Evolutionary conservation across 352 stramenopile species (phyloP).

Genomic region (Pythium apleroticum): DNA sequence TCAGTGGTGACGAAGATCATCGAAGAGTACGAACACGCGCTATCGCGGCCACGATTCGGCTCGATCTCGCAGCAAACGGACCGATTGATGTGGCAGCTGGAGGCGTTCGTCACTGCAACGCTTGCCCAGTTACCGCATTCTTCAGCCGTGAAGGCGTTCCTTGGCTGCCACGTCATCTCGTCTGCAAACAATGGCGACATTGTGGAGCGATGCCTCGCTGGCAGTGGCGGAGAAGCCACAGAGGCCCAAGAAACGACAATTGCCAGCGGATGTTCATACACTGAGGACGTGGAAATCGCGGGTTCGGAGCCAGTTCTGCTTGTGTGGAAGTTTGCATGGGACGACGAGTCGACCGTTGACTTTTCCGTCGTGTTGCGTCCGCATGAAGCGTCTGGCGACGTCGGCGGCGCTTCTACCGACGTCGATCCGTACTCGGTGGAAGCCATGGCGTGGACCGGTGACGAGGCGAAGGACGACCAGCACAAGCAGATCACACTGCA

Average conservation of each 20-base stretch:
- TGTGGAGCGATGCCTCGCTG: neutral
- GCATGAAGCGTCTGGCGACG: neutral
- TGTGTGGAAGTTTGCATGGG: slow-evolving; percentile 46
- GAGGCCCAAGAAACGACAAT: slow-evolving; percentile 3
- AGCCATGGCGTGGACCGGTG: neutral
- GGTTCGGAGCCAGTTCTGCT: slow-evolving; percentile 16
- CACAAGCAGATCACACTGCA: slow-evolving; percentile 14
- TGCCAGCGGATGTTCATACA: neutral
- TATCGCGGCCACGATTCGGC: slow-evolving; percentile 5
- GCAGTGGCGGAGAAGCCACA: neutral
- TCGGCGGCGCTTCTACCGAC: neutral
- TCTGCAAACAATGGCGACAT: neutral
- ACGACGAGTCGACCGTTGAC: slow-evolving; percentile 26
- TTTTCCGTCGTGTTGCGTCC: slow-evolving; percentile 25
- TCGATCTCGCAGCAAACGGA: slow-evolving; percentile 3
- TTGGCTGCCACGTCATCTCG: neutral
- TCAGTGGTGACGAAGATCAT: neutral
- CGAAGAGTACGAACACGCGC: neutral
- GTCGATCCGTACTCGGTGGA: slow-evolving; percentile 23
- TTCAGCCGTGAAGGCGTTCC: slow-evolving; percentile 3
- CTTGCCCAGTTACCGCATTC: neutral
- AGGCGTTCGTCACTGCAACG: neutral
- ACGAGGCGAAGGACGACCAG: neutral
- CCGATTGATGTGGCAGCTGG: slow-evolving; percentile 14
- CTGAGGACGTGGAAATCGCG: neutral